Base-by-base conservation (phyloP, 176 grass and related monocot species). In the Rhipidocladum racemiflorum region DNA sequence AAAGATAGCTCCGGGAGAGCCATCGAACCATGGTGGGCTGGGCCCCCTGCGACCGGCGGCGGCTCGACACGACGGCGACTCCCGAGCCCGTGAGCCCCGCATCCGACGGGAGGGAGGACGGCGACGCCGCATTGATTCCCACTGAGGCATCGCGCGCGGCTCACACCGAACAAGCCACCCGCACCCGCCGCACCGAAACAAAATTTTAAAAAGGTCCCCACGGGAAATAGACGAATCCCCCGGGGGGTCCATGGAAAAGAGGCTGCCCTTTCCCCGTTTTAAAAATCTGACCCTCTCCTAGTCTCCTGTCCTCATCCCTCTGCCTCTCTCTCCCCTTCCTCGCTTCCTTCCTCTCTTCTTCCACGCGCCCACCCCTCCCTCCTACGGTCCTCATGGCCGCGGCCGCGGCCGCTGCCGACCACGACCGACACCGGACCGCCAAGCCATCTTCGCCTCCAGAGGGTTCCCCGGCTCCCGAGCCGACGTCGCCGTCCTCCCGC, bases 331-430 rank as follows among this genome's bases (percentile, higher is more conserved):
- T 61, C 72, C 12, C 62, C 7, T 32, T 62, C 65, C 42, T 64
- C 16, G 28, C 61, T 35, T 62, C 28, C 62, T 50, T 71, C 77
- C 51, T 45, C 16, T 18, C 57, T 43, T 7, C 51, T 40, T 59
- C 66, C 61, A 42, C 82, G 30, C 62, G 63, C 43, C 28, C 8
- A 9, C 21, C 13, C 27, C 67, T 9, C 65, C 78, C 13, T 78
- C 70, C 76, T 30, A 81, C 84, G 85, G 81, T 85, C 85, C 40
- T 39, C 80, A 91, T 91, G n/a, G n/a, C 2, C 30, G 2, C 2
- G 89, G 89, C 89, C 61, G 85, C 76, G 43, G 76, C 81, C 10
- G 42, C 27, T 53, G 80, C 83, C 3, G 60, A 60, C 63, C 36
- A 76, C 76, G 42, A 18, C 64, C 36, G 6, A 63, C 68, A 38